Evolutionary conservation across 257 asterid genomes (phyloP), one percentile per base, ranked within the genome.

Genomic region (Coffea canephora): DNA sequence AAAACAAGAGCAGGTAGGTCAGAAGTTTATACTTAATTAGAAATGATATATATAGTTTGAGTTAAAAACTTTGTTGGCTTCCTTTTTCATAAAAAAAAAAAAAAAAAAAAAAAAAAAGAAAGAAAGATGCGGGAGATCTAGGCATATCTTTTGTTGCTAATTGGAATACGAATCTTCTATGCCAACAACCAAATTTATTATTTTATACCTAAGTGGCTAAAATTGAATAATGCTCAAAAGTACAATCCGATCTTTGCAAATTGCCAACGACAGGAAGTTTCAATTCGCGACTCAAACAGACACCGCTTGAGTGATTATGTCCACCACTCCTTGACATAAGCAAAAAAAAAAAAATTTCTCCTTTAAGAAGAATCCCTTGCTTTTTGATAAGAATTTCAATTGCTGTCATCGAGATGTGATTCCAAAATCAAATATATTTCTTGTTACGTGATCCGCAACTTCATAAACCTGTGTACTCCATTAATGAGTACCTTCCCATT

Each of bases 101-200:
- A 31, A 31, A 0, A 31, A 27, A 27, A 27, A 27, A 31, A 31
- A 31, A 31, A 31, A 0, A 31, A 31, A 31, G 1, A 31, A 0
- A 31, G 31, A 31, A 1, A 69, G 76, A 31, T 39, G 70, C n/a
- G 36, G 77, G 70, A 36, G 66, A 66, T 74, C 79, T 39, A 13
- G 21, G 18, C 72, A 66, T 65, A 80, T 74, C 75, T 74, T 74
- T 80, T 67, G 79, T 25, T 74, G 76, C 73, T 67, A 74, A 80
- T 74, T 80, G 83, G 71, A 31, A 31, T 41, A 74, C 6, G 65
- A 34, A 80, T 65, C 71, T 74, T 55, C 57, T 15, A 18, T 19
- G 23, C 69, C 80, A 77, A 50, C 80, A 48, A 65, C 77, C 48
- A 27, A 14, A 73, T 2, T 23, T 50, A 48, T 27, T 16, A 46